phyloP scores from a whole-genome alignment of 2,329 filamentous ascomycete genomes.

The Zymoseptoria ardabiliae region DNA sequence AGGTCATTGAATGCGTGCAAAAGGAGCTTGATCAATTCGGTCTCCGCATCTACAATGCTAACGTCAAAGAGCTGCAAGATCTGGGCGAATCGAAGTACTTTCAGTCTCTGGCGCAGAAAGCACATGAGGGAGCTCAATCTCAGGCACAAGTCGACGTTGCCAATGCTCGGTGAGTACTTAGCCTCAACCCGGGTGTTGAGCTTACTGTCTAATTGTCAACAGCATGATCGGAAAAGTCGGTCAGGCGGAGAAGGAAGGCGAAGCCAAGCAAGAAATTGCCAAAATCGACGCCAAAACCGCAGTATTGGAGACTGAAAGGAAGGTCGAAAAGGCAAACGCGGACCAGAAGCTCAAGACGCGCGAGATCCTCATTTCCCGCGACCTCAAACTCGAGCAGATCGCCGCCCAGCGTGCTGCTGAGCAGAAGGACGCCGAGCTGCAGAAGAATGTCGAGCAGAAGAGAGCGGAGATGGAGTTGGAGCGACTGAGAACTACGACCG shows the following conservation, averaged over 20 bases:
- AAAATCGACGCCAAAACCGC: constrained; percentile 83
- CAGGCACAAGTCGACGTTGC: constrained; percentile 61
- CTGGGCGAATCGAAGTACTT: constrained; percentile 78
- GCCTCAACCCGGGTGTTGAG: neutral
- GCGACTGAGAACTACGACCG: constrained; percentile 66
- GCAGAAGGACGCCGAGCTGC: constrained; percentile 70
- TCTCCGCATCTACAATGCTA: constrained; percentile 58
- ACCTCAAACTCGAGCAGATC: constrained; percentile 70
- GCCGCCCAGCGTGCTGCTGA: constrained; percentile 66
- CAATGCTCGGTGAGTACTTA: constrained; percentile 33
- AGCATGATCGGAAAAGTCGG: constrained; percentile 61
- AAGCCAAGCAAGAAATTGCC: constrained; percentile 77
- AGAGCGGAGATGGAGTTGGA: constrained; percentile 75
- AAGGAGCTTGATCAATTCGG: constrained; percentile 75
- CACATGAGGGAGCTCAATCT: constrained; percentile 77
- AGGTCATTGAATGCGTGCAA: constrained; percentile 59
- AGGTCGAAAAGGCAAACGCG: constrained; percentile 69
- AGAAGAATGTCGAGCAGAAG: constrained; percentile 69
- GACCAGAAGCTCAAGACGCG: constrained; percentile 68
- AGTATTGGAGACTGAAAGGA: constrained; percentile 75
- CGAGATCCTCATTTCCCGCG: constrained; percentile 64
- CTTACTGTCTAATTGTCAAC: neutral
- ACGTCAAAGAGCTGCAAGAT: constrained; percentile 82
- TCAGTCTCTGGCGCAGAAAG: constrained; percentile 71
- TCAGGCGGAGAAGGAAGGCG: constrained; percentile 69